Evolutionary conservation across 2,329 filamentous ascomycete species (phyloP), one percentile per base, ranked within the genome.

Genomic region (Aspergillus niger): DNA sequence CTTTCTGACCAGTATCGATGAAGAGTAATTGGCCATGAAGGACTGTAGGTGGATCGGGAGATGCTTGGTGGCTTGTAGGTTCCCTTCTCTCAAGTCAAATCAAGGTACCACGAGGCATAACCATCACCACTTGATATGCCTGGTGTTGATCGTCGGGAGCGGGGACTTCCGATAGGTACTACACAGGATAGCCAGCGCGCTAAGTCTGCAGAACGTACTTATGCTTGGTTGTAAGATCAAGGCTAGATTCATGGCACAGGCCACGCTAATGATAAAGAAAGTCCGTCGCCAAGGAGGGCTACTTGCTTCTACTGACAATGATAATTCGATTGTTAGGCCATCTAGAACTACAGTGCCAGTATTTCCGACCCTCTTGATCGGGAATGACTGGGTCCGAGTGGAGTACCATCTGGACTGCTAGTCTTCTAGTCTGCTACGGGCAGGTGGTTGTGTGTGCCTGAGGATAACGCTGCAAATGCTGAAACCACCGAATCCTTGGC

Each of bases 401-500:
- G 13, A 36, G n/a, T n/a, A 53, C 32, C 6, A 26, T 15, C 22
- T 15, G 32, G 20, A 15, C 36, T 22, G 26, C 26, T 26, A 26
- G 26, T 26, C 26, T 26, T 26, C 26, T 26, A 26, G 26, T 26
- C 30, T 32, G 30, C 11, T 32, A 32, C 30, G 5, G 30, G 30
- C 30, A 32, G 32, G 32, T 36, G 32, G 5, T 36, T 36, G 32
- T 36, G 32, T 36, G 20, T 51, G 39, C 48, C 41, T 20, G 28
- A 52, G n/a, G 41, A 56, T 55, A 28, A 28, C 20, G 39, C 17
- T 36, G 41, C 24, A 36, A 36, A 36, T 36, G 50, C 61, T 65
- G 66, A 67, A 67, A 67, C 64, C 57, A 24, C 54, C 48, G 56
- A 56, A 43, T 56, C 57, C 64, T 64, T 67, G 64, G 64, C 60